Base-by-base conservation (phyloP, 257 asterid species). In the Henckelia pumila region DNA sequence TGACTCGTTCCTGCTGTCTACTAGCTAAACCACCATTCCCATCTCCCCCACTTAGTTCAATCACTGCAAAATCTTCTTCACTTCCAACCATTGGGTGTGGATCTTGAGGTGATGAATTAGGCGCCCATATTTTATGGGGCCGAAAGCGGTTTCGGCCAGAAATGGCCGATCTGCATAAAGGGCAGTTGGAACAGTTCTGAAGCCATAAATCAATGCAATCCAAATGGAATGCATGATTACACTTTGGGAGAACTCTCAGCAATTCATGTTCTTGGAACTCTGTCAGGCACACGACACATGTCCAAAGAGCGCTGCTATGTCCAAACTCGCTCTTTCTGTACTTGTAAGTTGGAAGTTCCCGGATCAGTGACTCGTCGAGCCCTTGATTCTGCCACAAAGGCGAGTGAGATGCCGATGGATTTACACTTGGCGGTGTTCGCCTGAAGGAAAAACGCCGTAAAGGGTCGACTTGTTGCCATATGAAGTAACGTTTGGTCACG, bases 161-260 rank as follows among this genome's bases (percentile, higher is more conserved):
- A 62, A 91, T 86, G 56, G 85, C 73, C 7, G 94, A 79, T 53
- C 97, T 77, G 71, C 97, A 91, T 29, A 88, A 70, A 30, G 97
- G 97, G 75, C 97, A 91, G 71, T 79, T 91, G 17, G 94, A 77
- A 73, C 85, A 86, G 74, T 50, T 82, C 47, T 75, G 84, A 6
- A 91, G 81, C 97, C 97, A 91, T 4, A 88, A 71, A 52, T 88
- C 97, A 28, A 88, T 85, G 78, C 97, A 91, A 52, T 91, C 97
- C 1, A 85, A 32, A 33, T 88, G 97, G 66, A 91, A 91, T 0
- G 89, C 93, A 61, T 91, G 97, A 58, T 76, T 81, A 40, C 97
- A 91, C 58, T 81, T 88, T 0, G 97, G 97, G 6, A 91, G 84
- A 59, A 86, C 74, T 58, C 89, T 79, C 0, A 91, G 57, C 81